Conservation (phyloP, 371 early-diverging fungal genomes). For the Mucor piriformis region DNA sequence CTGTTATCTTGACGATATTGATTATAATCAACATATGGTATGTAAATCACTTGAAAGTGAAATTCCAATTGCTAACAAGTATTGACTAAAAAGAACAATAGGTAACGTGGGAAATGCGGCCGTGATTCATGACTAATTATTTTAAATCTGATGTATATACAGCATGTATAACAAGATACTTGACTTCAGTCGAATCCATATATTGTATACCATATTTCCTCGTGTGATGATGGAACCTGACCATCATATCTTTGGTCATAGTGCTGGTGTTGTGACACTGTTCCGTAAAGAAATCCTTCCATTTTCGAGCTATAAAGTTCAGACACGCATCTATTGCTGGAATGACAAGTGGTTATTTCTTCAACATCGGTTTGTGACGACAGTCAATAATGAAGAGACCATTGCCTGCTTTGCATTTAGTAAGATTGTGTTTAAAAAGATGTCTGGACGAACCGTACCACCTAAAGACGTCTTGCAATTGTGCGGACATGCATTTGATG, state of each 20-base stretch:
- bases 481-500: conserved; percentile 35
- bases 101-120: conserved; percentile 32
- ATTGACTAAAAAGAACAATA: conserved; percentile 31
- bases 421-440: conserved; percentile 48
- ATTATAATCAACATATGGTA: conserved; percentile 56
- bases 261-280: conserved; percentile 44
- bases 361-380: conserved; percentile 42
- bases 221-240: conserved; percentile 43
- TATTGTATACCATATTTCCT: conserved; percentile 49
- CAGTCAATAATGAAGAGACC: not conserved
- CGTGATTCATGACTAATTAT: conserved; percentile 64
- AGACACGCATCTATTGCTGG: conserved; percentile 61
- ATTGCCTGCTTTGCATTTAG: conserved; percentile 35
- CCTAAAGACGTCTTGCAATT: conserved; percentile 37
- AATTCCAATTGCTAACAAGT: no score
- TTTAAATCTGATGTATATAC: conserved; percentile 27
- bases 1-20: conserved; percentile 49
- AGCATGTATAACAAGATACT: conserved; percentile 61
- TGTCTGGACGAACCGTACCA: conserved; percentile 42
- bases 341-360: conserved; percentile 60
- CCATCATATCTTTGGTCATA: conserved; percentile 36
- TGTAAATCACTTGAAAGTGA: not conserved
- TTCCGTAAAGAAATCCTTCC: conserved; percentile 62
- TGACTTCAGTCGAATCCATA: conserved; percentile 56
- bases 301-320: conserved; percentile 50